Conservation (phyloP, 2,329 filamentous ascomycete species). For the Dactylella cylindrospora region DNA sequence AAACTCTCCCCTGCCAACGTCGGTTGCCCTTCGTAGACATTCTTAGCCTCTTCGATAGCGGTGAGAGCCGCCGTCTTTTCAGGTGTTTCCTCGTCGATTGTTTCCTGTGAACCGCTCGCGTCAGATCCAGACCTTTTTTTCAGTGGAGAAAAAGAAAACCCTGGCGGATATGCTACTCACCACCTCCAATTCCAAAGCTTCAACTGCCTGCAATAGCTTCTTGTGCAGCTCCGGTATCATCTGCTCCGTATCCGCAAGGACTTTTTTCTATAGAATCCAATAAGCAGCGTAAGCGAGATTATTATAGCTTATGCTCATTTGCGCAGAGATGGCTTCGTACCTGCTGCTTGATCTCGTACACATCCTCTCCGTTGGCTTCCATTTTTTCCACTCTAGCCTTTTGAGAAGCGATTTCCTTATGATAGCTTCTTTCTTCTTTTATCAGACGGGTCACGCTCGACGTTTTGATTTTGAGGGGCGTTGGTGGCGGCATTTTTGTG, state of each 20-base stretch:
- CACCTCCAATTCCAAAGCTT: constrained; percentile 73
- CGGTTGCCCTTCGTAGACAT: constrained; percentile 21
- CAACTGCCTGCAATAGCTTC: constrained; percentile 70
- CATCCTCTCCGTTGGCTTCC: constrained; percentile 59
- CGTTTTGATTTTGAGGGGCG: constrained; percentile 75
- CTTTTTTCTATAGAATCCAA: constrained; percentile 63
- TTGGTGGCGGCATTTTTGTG: constrained; percentile 70
- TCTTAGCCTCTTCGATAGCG: constrained; percentile 25
- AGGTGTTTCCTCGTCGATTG: constrained; percentile 21
- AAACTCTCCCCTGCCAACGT: constrained; percentile 8
- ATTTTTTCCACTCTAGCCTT: constrained; percentile 70
- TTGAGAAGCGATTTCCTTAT: constrained; percentile 78
- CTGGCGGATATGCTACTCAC: constrained; percentile 59
- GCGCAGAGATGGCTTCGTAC: constrained; percentile 56
- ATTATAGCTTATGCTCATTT: constrained; percentile 10
- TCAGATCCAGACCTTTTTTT: not conserved
- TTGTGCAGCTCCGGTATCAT: constrained; percentile 72
- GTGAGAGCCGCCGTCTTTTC: constrained; percentile 12
- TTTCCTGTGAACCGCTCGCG: constrained; percentile 7
- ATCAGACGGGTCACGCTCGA: constrained; percentile 78
- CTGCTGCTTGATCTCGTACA: constrained; percentile 84
- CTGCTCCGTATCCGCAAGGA: constrained; percentile 81
- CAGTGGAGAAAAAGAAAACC: not conserved
- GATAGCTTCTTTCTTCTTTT: constrained; percentile 89
- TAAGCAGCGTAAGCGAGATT: not conserved